Conservation (phyloP, 2,329 filamentous ascomycete genomes). For the Botrytis deweyae region DNA sequence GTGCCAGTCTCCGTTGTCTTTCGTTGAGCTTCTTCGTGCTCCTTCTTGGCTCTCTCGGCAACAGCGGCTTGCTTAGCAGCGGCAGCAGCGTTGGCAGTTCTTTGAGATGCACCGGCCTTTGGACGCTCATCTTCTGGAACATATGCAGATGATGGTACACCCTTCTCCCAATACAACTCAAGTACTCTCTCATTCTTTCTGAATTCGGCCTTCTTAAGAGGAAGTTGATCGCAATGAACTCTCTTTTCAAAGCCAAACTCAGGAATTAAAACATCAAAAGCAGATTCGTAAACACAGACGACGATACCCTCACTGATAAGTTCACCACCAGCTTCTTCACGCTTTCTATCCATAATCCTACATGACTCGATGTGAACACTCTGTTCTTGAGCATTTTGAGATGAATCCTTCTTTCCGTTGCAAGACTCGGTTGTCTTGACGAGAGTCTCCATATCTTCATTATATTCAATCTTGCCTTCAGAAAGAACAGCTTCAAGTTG, state of each 20-base stretch:
- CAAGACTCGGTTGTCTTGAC: constrained; percentile 92
- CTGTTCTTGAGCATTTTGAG: constrained; percentile 95
- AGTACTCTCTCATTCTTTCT: constrained; percentile 92
- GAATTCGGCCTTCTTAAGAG: constrained; percentile 98
- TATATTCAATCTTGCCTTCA: constrained; percentile 78
- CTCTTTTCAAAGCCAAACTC: constrained; percentile 99
- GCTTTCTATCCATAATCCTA: constrained; percentile 90
- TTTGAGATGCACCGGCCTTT: constrained; percentile 72
- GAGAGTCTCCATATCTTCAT: constrained; percentile 82
- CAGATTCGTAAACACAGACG: constrained; percentile 95
- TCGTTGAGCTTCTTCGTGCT: constrained; percentile 85
- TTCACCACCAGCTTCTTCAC: constrained; percentile 82
- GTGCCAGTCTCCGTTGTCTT: constrained; percentile 94
- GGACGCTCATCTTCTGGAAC: constrained; percentile 96
- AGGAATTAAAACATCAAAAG: constrained; percentile 96
- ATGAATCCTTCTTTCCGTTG: constrained; percentile 99
- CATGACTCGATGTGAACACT: constrained; percentile 98
- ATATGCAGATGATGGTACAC: constrained; percentile 91
- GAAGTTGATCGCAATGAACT: constrained; percentile 96
- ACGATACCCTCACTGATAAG: constrained; percentile 95
- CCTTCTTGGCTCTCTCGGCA: constrained; percentile 76
- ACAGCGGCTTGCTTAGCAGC: constrained; percentile 80
- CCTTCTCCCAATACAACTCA: constrained; percentile 99
- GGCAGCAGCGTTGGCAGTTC: constrained; percentile 71
- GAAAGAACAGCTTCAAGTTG: constrained; percentile 87